Base-by-base conservation (phyloP, 805 yeast species). In the Candida jianshihensis region DNA sequence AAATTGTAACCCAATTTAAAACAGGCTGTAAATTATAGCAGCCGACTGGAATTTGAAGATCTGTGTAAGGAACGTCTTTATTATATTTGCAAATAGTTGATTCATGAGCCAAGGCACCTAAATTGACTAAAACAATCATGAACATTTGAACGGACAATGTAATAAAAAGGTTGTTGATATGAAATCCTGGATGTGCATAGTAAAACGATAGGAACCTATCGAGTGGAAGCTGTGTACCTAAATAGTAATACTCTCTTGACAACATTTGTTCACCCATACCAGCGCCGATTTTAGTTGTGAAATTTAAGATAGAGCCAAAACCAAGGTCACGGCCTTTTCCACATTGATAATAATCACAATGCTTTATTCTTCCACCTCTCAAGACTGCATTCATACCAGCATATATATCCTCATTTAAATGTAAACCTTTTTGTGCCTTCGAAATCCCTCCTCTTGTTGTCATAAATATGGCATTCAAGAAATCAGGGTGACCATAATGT, bases 201-300 rank as follows among this genome's bases (percentile, higher is more conserved):
- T 85, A 90, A 60, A 90, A 90, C 0, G 97, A 86, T 35, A 90
- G 61, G 62, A 90, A 89, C 33, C 96, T 63, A 56, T 90, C 97
- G 30, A 89, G 68, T 3, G 96, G 95, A 37, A 90, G 64, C 48
- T 79, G 86, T 2, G 96, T 86, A 2, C 97, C 97, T 41, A 90
- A 59, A 59, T 85, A 87, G 57, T 81, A 90, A 60, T 89, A 87
- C 53, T 90, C 97, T 51, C 97, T 71, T 6, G 96, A 86, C 24
- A 90, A 62, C 58, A 89, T 73, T 58, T 90, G 97, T 56, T 90
- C 97, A 8, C 97, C 97, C 97, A 90, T 90, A 34, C 97, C 97
- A 30, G 96, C 92, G 3, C 97, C 97, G 55, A 90, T 89, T 62
- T 90, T 90, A 3, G 96, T 82, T 0, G 96, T 90, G 64, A 90